Evolutionary conservation across 352 stramenopile genomes (phyloP).

Genomic region (Thalassiosira mediterranea): DNA sequence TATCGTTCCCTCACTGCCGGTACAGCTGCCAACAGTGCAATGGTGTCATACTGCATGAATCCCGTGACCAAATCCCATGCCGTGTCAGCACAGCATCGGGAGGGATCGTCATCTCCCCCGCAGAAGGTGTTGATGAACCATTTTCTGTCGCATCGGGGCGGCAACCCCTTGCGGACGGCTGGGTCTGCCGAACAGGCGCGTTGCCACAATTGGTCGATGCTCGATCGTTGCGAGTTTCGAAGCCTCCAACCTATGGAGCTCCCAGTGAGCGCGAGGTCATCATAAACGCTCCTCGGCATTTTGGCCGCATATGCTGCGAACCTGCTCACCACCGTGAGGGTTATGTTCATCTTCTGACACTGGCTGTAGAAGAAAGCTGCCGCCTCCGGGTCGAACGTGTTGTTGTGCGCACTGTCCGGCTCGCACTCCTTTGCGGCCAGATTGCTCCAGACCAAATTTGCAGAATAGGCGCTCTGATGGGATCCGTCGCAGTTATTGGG

Average conservation of each 20-base stretch:
- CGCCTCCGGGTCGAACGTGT: conserved; percentile 53
- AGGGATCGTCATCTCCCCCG: conserved; percentile 39
- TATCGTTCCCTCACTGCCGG: conserved; percentile 46
- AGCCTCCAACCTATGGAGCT: conserved; percentile 48
- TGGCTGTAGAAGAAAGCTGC: conserved; percentile 47
- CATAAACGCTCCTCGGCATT: conserved; percentile 56
- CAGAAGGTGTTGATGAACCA: conserved; percentile 70
- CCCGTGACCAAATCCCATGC: conserved; percentile 57
- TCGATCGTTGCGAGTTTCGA: conserved; percentile 40
- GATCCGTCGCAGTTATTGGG: no score
- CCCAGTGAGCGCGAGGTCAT: conserved; percentile 54
- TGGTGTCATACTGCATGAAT: conserved; percentile 64
- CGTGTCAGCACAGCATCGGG: conserved; percentile 36
- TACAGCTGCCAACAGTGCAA: conserved; percentile 52
- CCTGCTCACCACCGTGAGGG: conserved; percentile 46
- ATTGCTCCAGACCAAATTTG: conserved; percentile 29
- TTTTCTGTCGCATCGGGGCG: conserved; percentile 46
- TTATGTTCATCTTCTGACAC: conserved; percentile 51
- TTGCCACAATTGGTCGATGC: conserved; percentile 57
- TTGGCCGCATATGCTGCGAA: conserved; percentile 53
- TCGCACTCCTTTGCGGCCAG: conserved; percentile 34
- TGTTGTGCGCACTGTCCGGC: conserved; percentile 60
- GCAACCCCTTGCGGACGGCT: conserved; percentile 37
- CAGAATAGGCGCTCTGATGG: no score
- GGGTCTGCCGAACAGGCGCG: conserved; percentile 43